Evolutionary conservation across 305 asterid genomes (phyloP).

Genomic region (Fraxinus xanthoxyloides): DNA sequence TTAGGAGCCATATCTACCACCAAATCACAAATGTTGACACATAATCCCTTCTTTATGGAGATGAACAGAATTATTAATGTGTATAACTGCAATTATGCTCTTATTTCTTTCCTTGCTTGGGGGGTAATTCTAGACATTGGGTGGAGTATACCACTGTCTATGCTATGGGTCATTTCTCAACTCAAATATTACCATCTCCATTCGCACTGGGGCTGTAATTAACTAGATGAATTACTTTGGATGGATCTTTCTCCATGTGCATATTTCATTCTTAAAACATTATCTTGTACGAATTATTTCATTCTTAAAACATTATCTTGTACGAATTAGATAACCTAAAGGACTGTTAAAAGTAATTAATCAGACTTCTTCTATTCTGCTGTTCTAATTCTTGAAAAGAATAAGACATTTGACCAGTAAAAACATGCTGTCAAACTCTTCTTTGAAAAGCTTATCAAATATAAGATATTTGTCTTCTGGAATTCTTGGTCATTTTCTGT

Average conservation of each 20-base stretch:
- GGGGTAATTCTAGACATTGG: neutral
- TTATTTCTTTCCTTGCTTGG: neutral
- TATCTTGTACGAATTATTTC: neutral
- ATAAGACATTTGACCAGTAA: neutral
- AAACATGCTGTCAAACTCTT: slow-evolving; percentile 13
- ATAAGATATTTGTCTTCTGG: neutral
- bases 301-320: neutral
- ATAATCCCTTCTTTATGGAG: neutral
- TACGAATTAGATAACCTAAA: neutral
- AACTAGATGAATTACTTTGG: neutral
- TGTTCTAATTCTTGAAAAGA: slow-evolving; percentile 12
- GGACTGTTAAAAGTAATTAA: neutral
- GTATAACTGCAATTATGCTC: neutral
- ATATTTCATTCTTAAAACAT: neutral
- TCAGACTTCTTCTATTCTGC: slow-evolving; percentile 12
- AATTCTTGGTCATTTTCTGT: slow-evolving; percentile 12
- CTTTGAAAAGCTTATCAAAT: neutral
- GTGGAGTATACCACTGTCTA: neutral
- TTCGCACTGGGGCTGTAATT: neutral
- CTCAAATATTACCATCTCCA: neutral
- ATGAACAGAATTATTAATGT: neutral
- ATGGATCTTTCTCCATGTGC: neutral
- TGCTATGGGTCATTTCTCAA: neutral
- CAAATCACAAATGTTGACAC: neutral
- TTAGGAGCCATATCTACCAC: neutral